These are phyloP conservation scores for Fusarium mundagurra DNA, from an alignment of 2,329 filamentous ascomycete species.

Conservation along the genomic window DNA sequence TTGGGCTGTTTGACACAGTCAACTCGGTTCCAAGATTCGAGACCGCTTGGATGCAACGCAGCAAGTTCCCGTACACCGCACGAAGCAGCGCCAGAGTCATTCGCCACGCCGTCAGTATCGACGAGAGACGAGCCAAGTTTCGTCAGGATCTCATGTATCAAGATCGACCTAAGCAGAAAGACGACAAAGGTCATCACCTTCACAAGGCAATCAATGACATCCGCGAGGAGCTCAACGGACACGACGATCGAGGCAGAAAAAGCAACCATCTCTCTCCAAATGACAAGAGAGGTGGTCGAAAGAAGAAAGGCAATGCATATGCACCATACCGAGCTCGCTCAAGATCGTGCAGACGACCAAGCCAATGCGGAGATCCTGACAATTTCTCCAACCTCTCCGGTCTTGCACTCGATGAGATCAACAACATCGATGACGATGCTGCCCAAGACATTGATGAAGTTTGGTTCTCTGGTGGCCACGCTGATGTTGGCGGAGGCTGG, in stretches of 20 bases:
- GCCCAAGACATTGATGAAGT: constrained; percentile 82
- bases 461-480: constrained; percentile 83
- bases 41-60: constrained; percentile 79
- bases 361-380: constrained; percentile 35
- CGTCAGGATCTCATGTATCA: constrained; percentile 75
- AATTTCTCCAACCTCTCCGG: constrained; percentile 47
- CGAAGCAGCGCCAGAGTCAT: constrained; percentile 68
- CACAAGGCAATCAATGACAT: constrained; percentile 39
- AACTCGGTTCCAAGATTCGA: constrained; percentile 84
- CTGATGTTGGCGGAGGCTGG: constrained; percentile 83
- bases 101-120: constrained; percentile 75
- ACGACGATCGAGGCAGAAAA: constrained; percentile 29
- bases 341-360: constrained; percentile 47
- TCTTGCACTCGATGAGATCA: constrained; percentile 37
- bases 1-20: constrained; percentile 85
- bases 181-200: constrained; percentile 36
- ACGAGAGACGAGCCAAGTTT: constrained; percentile 77
- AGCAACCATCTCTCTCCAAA: constrained; percentile 23
- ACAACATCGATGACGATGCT: constrained; percentile 57
- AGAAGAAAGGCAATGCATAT: constrained; percentile 35
- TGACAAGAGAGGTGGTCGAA: background rate
- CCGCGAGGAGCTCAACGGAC: constrained; percentile 18
- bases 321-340: constrained; percentile 56
- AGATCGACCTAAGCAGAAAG: constrained; percentile 30
- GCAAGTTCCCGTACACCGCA: constrained; percentile 76